A percentile compares a stretch with the other conserved stretches of the same genome.
Conservation (phyloP, 129 eudicot species). For the Centaurea solstitialis region DNA sequence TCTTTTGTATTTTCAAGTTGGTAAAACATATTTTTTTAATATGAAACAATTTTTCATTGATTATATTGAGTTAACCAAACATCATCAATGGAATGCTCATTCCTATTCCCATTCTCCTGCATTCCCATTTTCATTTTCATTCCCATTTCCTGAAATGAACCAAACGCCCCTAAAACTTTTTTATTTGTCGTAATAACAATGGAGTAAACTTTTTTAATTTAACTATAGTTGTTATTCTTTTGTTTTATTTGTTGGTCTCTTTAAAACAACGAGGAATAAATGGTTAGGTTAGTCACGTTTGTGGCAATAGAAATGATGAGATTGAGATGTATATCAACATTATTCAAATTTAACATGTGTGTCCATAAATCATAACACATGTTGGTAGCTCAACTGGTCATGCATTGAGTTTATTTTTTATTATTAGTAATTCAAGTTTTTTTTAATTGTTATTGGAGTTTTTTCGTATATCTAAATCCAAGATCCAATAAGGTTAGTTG, state of each 20-base stretch:
- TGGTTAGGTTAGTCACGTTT: background rate
- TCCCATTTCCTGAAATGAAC: no score
- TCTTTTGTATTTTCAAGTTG: no score
- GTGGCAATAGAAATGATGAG: background rate
- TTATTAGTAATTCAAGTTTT: background rate
- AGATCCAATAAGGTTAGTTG: background rate
- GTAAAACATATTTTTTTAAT: no score
- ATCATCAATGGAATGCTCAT: no score
- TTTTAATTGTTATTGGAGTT: background rate
- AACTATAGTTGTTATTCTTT: background rate
- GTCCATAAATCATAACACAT: background rate
- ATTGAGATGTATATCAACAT: background rate
- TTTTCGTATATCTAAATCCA: background rate
- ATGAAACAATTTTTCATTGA: no score
- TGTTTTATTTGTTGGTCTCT: background rate
- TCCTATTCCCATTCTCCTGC: no score
- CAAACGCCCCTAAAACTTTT: no score
- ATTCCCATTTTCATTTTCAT: no score
- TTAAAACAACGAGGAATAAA: background rate
- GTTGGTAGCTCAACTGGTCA: background rate
- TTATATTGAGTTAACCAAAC: no score
- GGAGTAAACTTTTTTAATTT: background rate
- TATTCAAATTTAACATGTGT: background rate
- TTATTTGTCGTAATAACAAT: no score
- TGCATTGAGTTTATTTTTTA: background rate